Percentiles rank a stretch among this genome's conserved stretches.
Evolutionary conservation across 345 rosid genomes (phyloP).

Genomic region (Aquilaria sinensis): DNA sequence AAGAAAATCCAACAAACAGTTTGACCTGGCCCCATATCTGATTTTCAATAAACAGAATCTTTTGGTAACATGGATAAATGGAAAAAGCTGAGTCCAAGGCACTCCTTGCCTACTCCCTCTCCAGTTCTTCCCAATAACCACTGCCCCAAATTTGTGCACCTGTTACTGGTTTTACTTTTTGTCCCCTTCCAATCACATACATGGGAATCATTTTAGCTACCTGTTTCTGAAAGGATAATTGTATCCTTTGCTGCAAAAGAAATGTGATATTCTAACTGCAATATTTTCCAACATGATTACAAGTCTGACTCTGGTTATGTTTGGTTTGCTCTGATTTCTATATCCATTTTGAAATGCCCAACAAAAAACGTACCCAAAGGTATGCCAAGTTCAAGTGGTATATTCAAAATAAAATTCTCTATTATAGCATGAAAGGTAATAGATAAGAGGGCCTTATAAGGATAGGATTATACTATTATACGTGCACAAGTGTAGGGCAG

Average conservation of each 20-base stretch:
- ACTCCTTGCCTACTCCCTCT: constrained; percentile 17
- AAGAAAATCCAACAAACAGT: constrained; percentile 47
- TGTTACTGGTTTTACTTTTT: no score
- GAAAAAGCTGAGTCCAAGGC: constrained; percentile 23
- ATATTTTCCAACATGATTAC: no score
- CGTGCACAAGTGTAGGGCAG: background rate
- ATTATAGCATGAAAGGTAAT: background rate
- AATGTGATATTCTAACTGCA: no score
- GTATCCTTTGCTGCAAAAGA: background rate
- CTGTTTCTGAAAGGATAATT: background rate
- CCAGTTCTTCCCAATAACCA: constrained; percentile 13
- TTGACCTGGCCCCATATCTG: constrained; percentile 38
- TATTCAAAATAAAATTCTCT: background rate
- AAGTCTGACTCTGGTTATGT: no score
- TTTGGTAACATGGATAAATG: constrained; percentile 18
- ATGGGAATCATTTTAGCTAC: background rate
- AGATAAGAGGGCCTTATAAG: background rate
- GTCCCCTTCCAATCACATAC: constrained; percentile 4
- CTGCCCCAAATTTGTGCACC: background rate
- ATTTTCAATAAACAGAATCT: constrained; percentile 20
- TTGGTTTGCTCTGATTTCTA: background rate
- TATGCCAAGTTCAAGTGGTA: background rate
- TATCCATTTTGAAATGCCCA: background rate
- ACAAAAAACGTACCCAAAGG: background rate
- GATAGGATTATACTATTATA: background rate